phyloP scores from a whole-genome alignment of 768 basidiomycete genomes.

The Amanita jacksonii region DNA sequence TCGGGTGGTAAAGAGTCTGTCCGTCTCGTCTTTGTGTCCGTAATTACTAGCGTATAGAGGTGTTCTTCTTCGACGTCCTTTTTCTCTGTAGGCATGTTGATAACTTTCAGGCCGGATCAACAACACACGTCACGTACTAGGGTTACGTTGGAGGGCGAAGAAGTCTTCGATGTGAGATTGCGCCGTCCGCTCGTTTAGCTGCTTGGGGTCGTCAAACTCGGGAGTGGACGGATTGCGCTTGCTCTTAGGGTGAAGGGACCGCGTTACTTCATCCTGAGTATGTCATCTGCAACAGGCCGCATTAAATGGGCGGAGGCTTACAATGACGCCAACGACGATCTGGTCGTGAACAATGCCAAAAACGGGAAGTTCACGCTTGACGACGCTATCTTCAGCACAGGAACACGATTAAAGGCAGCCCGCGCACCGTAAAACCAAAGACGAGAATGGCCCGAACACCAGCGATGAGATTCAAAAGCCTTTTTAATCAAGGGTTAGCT shows the following conservation, averaged over 20 bases:
- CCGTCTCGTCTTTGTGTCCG: constrained; percentile 67
- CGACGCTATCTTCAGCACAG: not conserved
- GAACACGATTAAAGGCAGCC: constrained; percentile 9
- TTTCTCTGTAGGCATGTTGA: not conserved
- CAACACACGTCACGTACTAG: not conserved
- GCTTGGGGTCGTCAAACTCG: not conserved
- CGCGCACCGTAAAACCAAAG: constrained; percentile 46
- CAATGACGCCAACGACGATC: constrained; percentile 68
- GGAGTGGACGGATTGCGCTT: not conserved
- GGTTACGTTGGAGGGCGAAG: not conserved
- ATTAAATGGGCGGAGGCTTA: constrained; percentile 20
- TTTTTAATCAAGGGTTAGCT: constrained; percentile 16
- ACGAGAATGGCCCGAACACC: constrained; percentile 44
- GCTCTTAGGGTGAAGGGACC: constrained; percentile 11
- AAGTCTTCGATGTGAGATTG: not conserved
- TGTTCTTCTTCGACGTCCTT: not conserved
- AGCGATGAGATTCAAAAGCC: constrained; percentile 65
- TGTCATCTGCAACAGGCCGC: not conserved
- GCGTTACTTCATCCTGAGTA: constrained; percentile 39
- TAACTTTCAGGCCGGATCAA: not conserved
- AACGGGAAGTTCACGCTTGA: constrained; percentile 75
- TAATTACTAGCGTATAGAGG: constrained; percentile 29
- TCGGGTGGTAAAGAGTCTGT: constrained; percentile 40
- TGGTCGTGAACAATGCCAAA: constrained; percentile 63
- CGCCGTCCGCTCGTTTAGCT: not conserved